phyloP scores from a whole-genome alignment of 83 land plant species.

The Picea mariana region DNA sequence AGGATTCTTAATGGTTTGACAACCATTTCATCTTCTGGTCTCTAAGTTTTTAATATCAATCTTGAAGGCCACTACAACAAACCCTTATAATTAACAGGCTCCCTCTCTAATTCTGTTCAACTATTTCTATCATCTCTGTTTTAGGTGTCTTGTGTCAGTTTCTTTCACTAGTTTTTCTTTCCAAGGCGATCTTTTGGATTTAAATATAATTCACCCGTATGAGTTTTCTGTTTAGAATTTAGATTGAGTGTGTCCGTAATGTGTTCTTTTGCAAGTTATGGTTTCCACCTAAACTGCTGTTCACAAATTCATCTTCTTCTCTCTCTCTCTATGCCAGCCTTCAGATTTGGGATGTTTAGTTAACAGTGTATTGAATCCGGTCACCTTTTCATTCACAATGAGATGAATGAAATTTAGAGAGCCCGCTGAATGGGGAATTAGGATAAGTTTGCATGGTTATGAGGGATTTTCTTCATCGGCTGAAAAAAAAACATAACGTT shows the following conservation, averaged over 20 bases:
- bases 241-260: not conserved
- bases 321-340: not conserved
- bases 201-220: too few species aligned
- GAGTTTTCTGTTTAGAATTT: not conserved
- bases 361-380: too few species aligned
- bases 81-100: not conserved
- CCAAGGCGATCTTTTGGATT: too few species aligned
- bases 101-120: not conserved
- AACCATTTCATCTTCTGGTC: not conserved
- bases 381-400: too few species aligned
- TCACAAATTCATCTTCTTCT: not conserved
- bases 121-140: constrained; percentile 7
- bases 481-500: too few species aligned
- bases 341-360: not conserved
- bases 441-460: not conserved
- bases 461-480: too few species aligned
- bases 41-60: not conserved
- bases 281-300: not conserved
- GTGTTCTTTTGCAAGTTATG: not conserved
- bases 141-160: not conserved
- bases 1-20: not conserved
- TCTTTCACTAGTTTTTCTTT: too few species aligned
- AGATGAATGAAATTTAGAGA: not conserved
- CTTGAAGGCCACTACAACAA: not conserved
- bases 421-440: not conserved